A percentile compares a stretch with the other conserved stretches of the same genome.
Conservation (phyloP, 139 green algal species). For the Spirogloea muscicola region DNA sequence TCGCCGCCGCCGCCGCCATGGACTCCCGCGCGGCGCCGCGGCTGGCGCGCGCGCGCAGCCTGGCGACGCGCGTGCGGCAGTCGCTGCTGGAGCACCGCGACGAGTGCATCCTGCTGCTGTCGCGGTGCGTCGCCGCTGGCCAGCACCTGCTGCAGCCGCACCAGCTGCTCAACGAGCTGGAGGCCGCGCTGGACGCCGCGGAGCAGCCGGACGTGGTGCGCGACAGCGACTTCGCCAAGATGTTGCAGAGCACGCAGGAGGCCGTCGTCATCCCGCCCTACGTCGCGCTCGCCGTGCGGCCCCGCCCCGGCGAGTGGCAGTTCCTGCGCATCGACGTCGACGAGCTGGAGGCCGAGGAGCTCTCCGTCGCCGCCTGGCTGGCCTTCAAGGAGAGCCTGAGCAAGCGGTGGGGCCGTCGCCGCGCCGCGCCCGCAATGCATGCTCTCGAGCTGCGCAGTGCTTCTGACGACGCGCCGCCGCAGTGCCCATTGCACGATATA, state of each 20-base stretch:
- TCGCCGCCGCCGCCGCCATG: too few species aligned
- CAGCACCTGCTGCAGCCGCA: constrained; percentile 9
- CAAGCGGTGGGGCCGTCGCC: too few species aligned
- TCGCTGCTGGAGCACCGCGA: constrained; percentile 14
- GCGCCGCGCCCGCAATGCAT: too few species aligned
- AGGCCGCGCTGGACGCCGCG: neutral
- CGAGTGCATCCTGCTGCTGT: neutral
- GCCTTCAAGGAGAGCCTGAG: constrained; percentile 69
- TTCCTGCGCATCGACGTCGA: constrained; percentile 56
- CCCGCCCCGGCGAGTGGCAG: constrained; percentile 52
- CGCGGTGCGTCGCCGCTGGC: neutral
- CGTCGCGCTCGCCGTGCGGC: constrained; percentile 57
- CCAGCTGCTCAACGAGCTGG: constrained; percentile 10
- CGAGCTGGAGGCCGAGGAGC: constrained; percentile 55
- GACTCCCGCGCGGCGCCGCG: too few species aligned
- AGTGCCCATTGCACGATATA: too few species aligned
- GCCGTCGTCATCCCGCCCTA: constrained; percentile 48
- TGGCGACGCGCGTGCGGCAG: constrained; percentile 5
- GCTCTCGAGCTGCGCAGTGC: too few species aligned
- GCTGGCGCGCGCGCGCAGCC: neutral
- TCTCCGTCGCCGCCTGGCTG: constrained; percentile 62
- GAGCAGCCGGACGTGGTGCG: too few species aligned
- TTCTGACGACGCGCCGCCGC: too few species aligned
- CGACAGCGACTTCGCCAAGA: neutral
- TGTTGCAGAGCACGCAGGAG: too few species aligned